Base-by-base conservation (phyloP, 2,329 filamentous ascomycete genomes). In the Didymosphaeria variabile region DNA sequence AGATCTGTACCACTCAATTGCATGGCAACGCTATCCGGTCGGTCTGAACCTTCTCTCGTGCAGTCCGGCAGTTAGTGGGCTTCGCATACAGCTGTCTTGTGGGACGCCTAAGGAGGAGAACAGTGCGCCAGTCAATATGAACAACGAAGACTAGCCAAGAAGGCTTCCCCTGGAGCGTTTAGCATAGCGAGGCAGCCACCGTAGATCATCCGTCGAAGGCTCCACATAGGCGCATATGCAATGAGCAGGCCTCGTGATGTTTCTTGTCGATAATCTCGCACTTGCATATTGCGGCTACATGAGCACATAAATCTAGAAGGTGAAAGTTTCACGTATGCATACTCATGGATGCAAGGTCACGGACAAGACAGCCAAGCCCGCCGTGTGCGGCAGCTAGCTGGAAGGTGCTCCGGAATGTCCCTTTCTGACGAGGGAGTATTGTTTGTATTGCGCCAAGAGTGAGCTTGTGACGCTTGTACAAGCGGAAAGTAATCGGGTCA, bases 201-300 rank as follows among this genome's bases (percentile, higher is more conserved):
- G 47, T 44, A 36, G 50, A 59, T 54, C 57, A 26, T 51, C 40
- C 57, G 31, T 32, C 40, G 31, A n/a, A 38, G 23, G 9, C 23
- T 62, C 56, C 62, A 59, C 44, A 31, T 57, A 29, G 62, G 59
- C 56, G 58, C 60, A 65, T 65, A 61, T 63, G 62, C 62, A 65
- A 19, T 34, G 38, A 46, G 44, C 38, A 36, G 8, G 32, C 38
- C 38, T 36, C 12, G 31, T 29, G 23, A 10, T 52, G 47, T 46
- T 56, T 45, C 44, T 44, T 36, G 63, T 32, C 60, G 63, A 65
- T 63, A 58, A 42, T 45, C 29, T 32, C 45, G 47, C 26, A 49
- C 19, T 49, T 50, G 31, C 29, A 32, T 34, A 46, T 34, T 57
- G 38, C 36, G 57, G 57, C 38, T 32, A 34, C 47, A 38, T 60